phyloP scores from a whole-genome alignment of 441 rosid genomes.

The Populus hybrid region DNA sequence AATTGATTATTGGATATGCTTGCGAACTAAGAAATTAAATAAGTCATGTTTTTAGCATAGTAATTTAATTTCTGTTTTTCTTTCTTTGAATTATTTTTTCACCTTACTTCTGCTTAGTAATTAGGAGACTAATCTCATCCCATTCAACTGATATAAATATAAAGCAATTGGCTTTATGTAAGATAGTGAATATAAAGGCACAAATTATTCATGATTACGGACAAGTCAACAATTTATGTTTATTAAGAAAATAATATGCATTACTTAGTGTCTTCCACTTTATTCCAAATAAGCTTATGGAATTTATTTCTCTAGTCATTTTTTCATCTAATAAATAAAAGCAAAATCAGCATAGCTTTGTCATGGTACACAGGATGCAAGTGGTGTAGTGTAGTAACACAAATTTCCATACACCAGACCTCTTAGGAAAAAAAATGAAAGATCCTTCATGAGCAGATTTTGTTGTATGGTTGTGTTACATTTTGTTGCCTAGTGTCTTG shows the following conservation, averaged over 20 bases:
- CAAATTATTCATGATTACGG: background rate
- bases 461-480: background rate
- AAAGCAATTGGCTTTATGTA: background rate
- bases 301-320: background rate
- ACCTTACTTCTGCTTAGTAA: background rate
- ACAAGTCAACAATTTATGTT: background rate
- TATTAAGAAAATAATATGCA: background rate
- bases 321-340: background rate
- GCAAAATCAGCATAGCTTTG: background rate
- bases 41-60: background rate
- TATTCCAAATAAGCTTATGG: background rate
- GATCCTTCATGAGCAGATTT: conserved; percentile 5
- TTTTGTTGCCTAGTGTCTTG: conserved; percentile 6
- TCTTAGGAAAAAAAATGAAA: background rate
- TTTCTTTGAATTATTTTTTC: background rate
- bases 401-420: background rate
- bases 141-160: background rate
- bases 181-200: background rate
- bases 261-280: background rate
- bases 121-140: background rate
- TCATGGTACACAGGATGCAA: background rate
- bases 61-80: background rate
- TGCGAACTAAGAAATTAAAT: background rate
- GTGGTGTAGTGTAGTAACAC: background rate
- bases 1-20: background rate